These are phyloP conservation scores for Fistulinella cinereoalba DNA, from an alignment of 1,284 basidiomycete genomes.

Conservation along the genomic window DNA sequence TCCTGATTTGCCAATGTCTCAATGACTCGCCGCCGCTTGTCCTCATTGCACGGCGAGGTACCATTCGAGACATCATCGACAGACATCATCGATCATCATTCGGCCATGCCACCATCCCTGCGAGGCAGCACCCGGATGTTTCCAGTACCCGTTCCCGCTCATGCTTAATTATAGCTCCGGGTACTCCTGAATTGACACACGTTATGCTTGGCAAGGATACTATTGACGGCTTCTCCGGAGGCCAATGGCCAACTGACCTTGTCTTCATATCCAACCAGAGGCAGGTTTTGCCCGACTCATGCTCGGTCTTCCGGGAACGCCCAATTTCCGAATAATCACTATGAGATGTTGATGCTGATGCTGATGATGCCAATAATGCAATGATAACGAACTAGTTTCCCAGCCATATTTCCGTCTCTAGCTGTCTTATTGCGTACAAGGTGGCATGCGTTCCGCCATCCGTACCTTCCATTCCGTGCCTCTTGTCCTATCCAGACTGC, in stretches of 20 bases:
- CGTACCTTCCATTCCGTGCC: too few relatives aligned
- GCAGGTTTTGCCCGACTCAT: background rate
- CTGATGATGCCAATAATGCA: background rate
- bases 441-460: too few relatives aligned
- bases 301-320: background rate
- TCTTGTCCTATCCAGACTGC: too few relatives aligned
- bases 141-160: background rate
- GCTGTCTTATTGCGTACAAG: too few relatives aligned
- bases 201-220: background rate
- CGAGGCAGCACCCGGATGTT: background rate
- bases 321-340: background rate
- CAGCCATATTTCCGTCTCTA: background rate
- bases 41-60: too few relatives aligned
- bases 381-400: background rate
- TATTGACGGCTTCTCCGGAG: too few relatives aligned
- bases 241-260: too few relatives aligned
- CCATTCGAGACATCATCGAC: too few relatives aligned
- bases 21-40: too few relatives aligned
- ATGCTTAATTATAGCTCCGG: background rate
- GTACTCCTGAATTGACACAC: background rate
- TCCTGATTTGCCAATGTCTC: slow-evolving; percentile 1
- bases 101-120: background rate
- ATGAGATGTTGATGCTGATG: background rate
- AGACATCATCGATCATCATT: too few relatives aligned
- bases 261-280: background rate